Base-by-base conservation (phyloP, 805 yeast species). In the Vanderwaltozyma polyspora region DNA sequence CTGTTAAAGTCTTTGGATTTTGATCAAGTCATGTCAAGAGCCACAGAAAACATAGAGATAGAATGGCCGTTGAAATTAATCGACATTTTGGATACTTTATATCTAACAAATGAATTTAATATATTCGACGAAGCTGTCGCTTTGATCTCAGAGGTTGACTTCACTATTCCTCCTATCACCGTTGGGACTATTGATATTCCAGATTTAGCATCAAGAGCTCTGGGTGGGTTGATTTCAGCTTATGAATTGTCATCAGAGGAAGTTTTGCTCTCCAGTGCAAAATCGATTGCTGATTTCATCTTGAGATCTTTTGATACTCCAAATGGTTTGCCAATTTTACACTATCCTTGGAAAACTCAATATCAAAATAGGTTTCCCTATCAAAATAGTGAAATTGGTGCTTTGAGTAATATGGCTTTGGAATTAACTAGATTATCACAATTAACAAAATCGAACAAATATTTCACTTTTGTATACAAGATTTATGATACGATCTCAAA, bases 271-370 rank as follows among this genome's bases (percentile, higher is more conserved):
- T 32, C 29, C 1, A 60, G 64, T 39, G 72, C 76, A 1, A 53
- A 53, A 18, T 66, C 67, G 19, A 46, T 73, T 12, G 78, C 67
- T 1, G 67, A 68, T 32, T 57, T 72, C 34, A 49, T 72, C 23
- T 44, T 74, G 44, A 68, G 71, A 16, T 67, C 77, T 0, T 74
- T 72, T 44, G 79, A 74, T 41, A 72, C 79, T 0, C 77, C 77
- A 12, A 72, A 72, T 42, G 57, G 68, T 29, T 59, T 74, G 57
- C 80, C 80, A 3, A 37, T 68, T 8, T 43, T 69, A 15, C 62
- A 57, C 35, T 72, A 60, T 42, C 53, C 59, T 11, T 70, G 75
- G 68, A 50, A 54, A 19, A 54, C 62, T 4, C 47, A 48, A 14
- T 46, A 53, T 5, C 48, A 48, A 9, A 64, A 62, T 35, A 53